Evolutionary conservation across 805 yeast species (phyloP).

Genomic region (Candida lessepsii): DNA sequence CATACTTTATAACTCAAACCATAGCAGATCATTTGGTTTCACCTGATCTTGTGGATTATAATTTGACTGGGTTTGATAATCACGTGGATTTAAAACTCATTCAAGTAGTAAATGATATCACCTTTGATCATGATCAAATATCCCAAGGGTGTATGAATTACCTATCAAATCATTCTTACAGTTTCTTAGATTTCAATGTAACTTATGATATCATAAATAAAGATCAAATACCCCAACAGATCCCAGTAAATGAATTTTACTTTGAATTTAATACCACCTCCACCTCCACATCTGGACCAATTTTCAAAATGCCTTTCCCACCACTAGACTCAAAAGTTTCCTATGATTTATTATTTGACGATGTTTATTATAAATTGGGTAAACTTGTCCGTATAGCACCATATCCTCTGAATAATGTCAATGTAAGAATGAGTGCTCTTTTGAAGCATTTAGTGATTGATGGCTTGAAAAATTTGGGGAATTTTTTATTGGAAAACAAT

Average conservation of each 20-base stretch:
- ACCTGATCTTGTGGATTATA: conserved; percentile 20
- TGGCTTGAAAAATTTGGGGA: neutral
- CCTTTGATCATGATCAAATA: neutral
- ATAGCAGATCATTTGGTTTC: conserved; percentile 29
- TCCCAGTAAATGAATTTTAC: neutral
- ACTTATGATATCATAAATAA: neutral
- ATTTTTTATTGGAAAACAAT: neutral
- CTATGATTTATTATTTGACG: neutral
- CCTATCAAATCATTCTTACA: neutral
- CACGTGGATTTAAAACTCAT: conserved; percentile 1
- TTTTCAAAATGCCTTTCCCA: neutral
- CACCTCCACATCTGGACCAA: neutral
- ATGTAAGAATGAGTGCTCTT: conserved; percentile 9
- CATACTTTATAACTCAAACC: conserved; percentile 57
- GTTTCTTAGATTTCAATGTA: conserved; percentile 4
- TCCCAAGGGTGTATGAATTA: neutral
- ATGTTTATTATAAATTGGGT: conserved; percentile 3
- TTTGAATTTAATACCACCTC: conserved; percentile 5
- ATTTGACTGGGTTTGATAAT: neutral
- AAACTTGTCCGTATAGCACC: neutral
- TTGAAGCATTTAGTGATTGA: conserved; percentile 10
- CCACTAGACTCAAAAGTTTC: neutral
- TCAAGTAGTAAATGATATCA: conserved; percentile 2
- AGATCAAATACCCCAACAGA: neutral
- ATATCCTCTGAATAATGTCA: conserved; percentile 8